Conservation (phyloP, 2,329 filamentous ascomycete genomes). For the Chrysoporthe cubensis region DNA sequence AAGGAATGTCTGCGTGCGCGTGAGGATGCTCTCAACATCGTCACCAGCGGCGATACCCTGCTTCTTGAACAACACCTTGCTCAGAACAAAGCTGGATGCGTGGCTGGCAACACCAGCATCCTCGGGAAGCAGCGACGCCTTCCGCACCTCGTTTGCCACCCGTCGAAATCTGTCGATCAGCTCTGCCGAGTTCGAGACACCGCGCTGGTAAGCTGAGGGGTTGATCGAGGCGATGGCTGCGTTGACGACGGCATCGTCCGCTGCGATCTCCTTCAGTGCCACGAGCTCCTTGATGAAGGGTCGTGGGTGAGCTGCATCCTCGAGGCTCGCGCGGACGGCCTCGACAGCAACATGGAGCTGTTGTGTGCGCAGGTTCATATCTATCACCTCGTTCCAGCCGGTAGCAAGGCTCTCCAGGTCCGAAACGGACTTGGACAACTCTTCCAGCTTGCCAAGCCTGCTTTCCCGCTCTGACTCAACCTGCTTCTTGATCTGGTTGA, state of each 20-base stretch:
- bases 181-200: conserved; percentile 80
- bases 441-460: conserved; percentile 81
- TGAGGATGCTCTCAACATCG: conserved; percentile 92
- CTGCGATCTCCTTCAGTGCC: conserved; percentile 89
- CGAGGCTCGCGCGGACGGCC: conserved; percentile 82
- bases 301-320: conserved; percentile 72
- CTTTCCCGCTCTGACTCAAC: conserved; percentile 89
- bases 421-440: conserved; percentile 75
- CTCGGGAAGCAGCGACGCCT: conserved; percentile 88
- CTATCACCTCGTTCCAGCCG: conserved; percentile 89
- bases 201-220: conserved; percentile 89
- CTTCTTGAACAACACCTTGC: conserved; percentile 97
- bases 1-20: conserved; percentile 83
- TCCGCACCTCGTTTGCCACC: conserved; percentile 89
- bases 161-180: conserved; percentile 95
- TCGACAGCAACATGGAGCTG: conserved; percentile 96
- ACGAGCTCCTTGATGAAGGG: conserved; percentile 94
- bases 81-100: conserved; percentile 85
- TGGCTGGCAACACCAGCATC: conserved; percentile 94
- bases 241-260: conserved; percentile 82
- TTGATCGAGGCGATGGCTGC: conserved; percentile 97
- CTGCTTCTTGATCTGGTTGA: conserved; percentile 74
- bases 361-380: conserved; percentile 89
- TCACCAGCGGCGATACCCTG: conserved; percentile 79
- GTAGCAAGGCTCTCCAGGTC: conserved; percentile 87